Evolutionary conservation across 1,284 basidiomycete species (phyloP).

Genomic region (Malassezia equina): DNA sequence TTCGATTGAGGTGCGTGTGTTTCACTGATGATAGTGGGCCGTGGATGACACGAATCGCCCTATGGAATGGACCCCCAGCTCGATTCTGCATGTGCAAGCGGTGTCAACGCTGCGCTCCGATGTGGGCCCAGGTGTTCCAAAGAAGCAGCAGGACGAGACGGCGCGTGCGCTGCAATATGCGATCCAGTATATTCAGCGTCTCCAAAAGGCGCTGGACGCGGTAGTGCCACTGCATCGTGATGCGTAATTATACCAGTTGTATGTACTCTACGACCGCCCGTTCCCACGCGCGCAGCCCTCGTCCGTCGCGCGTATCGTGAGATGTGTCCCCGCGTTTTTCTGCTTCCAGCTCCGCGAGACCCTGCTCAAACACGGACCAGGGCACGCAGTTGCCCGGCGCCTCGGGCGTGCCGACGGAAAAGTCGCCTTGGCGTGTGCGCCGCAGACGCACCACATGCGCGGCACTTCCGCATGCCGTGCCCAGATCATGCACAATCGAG

Average conservation of each 20-base stretch:
- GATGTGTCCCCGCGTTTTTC: constrained; percentile 18
- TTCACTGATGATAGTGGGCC: not conserved
- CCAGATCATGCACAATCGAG: constrained; percentile 45
- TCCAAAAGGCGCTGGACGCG: constrained; percentile 12
- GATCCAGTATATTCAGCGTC: constrained; percentile 6
- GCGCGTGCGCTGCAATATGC: constrained; percentile 14
- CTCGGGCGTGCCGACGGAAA: constrained; percentile 20
- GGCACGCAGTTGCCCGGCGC: constrained; percentile 34
- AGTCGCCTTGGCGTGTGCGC: constrained; percentile 41
- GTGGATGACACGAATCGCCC: constrained; percentile 3
- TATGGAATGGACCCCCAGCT: not conserved
- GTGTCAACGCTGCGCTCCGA: constrained; percentile 16
- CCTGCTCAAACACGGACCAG: constrained; percentile 37
- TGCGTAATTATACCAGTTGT: constrained; percentile 6
- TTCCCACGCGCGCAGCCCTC: constrained; percentile 32
- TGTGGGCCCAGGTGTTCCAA: constrained; percentile 10
- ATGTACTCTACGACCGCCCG: constrained; percentile 18
- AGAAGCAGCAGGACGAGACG: constrained; percentile 11
- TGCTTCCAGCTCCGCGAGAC: constrained; percentile 28
- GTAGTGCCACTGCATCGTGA: constrained; percentile 15
- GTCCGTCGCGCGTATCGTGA: constrained; percentile 17
- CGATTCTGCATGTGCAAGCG: constrained; percentile 7
- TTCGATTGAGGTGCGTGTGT: not conserved
- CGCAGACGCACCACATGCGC: constrained; percentile 43
- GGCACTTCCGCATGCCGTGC: constrained; percentile 27